Percentiles rank a stretch among this genome's conserved stretches.
Evolutionary conservation across 176 grass and related monocot genomes (phyloP).

Genomic region (Avena insularis): DNA sequence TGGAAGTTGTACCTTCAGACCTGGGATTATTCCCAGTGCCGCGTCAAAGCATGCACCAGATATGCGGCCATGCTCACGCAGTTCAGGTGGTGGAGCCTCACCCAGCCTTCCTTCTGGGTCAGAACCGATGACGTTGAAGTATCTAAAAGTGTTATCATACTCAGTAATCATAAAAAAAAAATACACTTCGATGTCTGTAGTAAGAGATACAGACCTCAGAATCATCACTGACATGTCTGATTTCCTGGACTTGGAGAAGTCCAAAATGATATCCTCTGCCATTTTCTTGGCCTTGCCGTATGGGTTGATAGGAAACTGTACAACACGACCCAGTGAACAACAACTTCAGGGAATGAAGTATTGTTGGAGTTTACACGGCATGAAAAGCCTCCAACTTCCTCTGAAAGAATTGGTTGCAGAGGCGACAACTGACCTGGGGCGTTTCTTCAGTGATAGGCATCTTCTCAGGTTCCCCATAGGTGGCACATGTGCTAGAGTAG

Average conservation of each 20-base stretch:
- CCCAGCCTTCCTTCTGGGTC: constrained; percentile 86
- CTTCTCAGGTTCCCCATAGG: constrained; percentile 91
- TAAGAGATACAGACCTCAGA: constrained; percentile 58
- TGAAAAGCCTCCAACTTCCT: background rate
- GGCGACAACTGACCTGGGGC: constrained; percentile 62
- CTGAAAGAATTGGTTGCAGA: background rate
- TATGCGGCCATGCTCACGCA: constrained; percentile 86
- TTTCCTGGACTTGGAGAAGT: constrained; percentile 84
- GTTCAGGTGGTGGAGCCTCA: constrained; percentile 82
- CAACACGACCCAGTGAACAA: background rate
- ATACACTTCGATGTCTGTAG: background rate
- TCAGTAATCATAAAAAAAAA: background rate
- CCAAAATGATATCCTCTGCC: constrained; percentile 97
- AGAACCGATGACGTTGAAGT: constrained; percentile 98
- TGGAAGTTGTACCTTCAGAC: constrained; percentile 63
- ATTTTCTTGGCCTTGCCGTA: constrained; percentile 99
- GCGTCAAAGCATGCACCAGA: constrained; percentile 97
- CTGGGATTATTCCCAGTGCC: constrained; percentile 81
- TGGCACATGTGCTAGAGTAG: constrained; percentile 96
- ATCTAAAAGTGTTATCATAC: constrained; percentile 50
- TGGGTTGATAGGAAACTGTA: constrained; percentile 90
- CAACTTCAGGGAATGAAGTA: background rate
- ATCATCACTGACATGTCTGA: constrained; percentile 88
- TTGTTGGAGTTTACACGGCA: background rate
- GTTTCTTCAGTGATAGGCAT: constrained; percentile 99